These are phyloP conservation scores for Ganoderma multipileum DNA, from an alignment of 1,284 basidiomycete genomes.

Conservation along the genomic window DNA sequence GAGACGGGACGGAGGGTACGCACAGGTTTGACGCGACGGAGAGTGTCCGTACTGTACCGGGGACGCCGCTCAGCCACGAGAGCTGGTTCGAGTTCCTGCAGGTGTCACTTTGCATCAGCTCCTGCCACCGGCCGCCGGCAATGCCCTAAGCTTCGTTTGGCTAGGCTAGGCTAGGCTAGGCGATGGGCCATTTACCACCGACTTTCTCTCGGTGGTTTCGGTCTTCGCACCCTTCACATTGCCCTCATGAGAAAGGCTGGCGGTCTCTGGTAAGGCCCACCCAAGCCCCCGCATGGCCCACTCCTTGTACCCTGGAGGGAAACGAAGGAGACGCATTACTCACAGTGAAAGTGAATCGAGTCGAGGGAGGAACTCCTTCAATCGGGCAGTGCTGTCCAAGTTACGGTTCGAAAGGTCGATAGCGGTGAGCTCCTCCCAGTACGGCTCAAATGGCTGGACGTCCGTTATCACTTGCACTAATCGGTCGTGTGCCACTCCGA, in stretches of 20 bases:
- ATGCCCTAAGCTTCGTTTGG: slow-evolving; percentile 3
- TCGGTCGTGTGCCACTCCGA: slow-evolving; percentile 89
- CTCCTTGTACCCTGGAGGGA: neutral
- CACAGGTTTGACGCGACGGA: slow-evolving; percentile 83
- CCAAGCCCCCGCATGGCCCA: neutral
- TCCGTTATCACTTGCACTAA: slow-evolving; percentile 95
- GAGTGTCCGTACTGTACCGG: slow-evolving; percentile 79
- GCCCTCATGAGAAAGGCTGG: slow-evolving; percentile 19
- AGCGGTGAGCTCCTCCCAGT: slow-evolving; percentile 85
- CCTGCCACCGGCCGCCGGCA: slow-evolving; percentile 21
- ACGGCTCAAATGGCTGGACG: slow-evolving; percentile 92
- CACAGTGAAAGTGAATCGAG: slow-evolving; percentile 85
- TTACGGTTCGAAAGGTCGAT: slow-evolving; percentile 85
- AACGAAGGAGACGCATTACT: slow-evolving; percentile 38
- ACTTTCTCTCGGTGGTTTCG: slow-evolving; percentile 8
- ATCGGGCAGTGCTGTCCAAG: slow-evolving; percentile 87
- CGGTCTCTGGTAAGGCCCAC: neutral
- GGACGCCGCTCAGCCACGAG: slow-evolving; percentile 89
- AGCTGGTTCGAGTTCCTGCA: slow-evolving; percentile 84
- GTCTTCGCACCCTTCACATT: slow-evolving; percentile 13
- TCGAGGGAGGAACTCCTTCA: slow-evolving; percentile 93
- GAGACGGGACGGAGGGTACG: slow-evolving; percentile 33
- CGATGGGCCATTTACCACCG: slow-evolving; percentile 2
- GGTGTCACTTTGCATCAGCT: slow-evolving; percentile 16
- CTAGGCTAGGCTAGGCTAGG: neutral